Evolutionary conservation across 106 monocot genomes (phyloP), one percentile per base, ranked within the genome.

Genomic region (Dendrobium chrysotoxum): DNA sequence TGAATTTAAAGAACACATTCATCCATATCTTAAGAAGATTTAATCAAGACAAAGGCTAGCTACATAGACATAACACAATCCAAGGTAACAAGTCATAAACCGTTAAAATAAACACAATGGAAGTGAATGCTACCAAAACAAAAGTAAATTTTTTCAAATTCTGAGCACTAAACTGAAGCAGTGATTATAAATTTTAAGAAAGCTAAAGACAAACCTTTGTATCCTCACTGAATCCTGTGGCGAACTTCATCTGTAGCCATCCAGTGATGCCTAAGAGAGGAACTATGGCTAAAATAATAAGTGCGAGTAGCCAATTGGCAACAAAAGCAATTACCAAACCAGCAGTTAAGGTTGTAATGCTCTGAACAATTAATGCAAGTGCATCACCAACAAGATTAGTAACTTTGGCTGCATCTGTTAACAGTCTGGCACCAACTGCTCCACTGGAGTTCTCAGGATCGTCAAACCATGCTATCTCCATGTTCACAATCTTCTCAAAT

Each of bases 361-460:
- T 87, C 70, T 87, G 81, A 84, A 81, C 76, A 78, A 73, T 4
- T 12, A 83, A 64, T 40, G 46, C 77, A 28, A 87, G 81, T 66
- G 87, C 50, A 73, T 87, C 87, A 46, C 87, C 87, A 23, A 87
- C 83, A 67, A 87, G 81, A 67, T 72, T 74, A 47, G 81, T 39
- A 50, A 83, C 81, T 53, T 64, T 65, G 8, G 87, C 83, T 65
- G 87, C 87, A 81, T 83, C 87, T 39, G 78, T 78, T 65, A 83
- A 87, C 7, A 87, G 30, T 28, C 81, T 87, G 21, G 87, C 87
- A 28, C 87, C 83, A 28, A 87, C 81, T 5, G 83, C 87, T 47
- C 87, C 87, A 53, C 83, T 83, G 2, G 82, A 83, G 72, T 86
- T 83, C 42, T 83, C 83, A 64, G 83, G 64, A 12, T 83, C 31